phyloP scores from a whole-genome alignment of 441 rosid genomes.

The Brassica balearica region DNA sequence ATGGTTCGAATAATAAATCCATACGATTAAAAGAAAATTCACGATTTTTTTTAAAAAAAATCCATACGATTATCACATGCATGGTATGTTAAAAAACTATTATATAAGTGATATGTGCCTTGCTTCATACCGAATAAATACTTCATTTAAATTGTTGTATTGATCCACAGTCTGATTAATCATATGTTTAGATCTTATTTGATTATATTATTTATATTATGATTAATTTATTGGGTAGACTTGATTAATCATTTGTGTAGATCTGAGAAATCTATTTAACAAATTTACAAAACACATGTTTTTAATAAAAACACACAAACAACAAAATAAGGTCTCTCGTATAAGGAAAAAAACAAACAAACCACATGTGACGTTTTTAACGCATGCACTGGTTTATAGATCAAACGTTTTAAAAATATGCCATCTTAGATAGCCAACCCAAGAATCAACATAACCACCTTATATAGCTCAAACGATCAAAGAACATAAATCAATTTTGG shows the following conservation, averaged over 20 bases:
- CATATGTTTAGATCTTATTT: background rate
- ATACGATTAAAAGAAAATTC: background rate
- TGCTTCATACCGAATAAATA: background rate
- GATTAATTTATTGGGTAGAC: conserved; percentile 6
- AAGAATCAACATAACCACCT: too few species aligned
- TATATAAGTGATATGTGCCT: background rate
- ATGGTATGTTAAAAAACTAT: background rate
- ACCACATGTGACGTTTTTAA: conserved; percentile 18
- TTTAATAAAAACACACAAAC: background rate
- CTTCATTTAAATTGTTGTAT: background rate
- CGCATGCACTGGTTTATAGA: conserved; percentile 25
- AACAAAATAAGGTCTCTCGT: background rate
- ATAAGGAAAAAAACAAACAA: conserved; percentile 13
- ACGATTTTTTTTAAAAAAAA: too few species aligned
- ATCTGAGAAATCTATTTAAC: conserved; percentile 15
- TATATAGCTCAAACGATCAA: conserved; percentile 20
- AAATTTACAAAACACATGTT: conserved; percentile 1
- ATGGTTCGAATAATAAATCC: background rate
- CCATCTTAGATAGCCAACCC: background rate
- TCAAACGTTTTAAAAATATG: conserved; percentile 34
- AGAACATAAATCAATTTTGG: background rate
- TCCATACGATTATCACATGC: background rate
- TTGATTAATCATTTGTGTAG: conserved; percentile 5
- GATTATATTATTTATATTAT: background rate
- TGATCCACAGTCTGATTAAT: background rate